Conservation (phyloP, 306 rosid genomes). For the Hylodesmum podocarpum region DNA sequence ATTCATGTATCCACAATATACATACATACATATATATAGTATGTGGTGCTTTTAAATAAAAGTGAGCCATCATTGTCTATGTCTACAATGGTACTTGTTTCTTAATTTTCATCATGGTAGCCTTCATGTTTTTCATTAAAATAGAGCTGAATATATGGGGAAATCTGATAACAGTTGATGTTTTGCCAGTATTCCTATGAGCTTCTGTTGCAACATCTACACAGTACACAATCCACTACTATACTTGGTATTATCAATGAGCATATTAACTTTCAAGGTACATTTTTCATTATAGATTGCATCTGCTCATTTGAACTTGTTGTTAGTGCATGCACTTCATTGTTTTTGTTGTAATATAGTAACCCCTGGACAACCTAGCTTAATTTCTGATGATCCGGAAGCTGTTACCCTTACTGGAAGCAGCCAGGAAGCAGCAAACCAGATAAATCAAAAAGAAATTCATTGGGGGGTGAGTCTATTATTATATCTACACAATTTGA, state of each 20-base stretch:
- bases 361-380: conserved; percentile 81
- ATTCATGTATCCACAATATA: background rate
- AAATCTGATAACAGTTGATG: conserved; percentile 26
- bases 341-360: conserved; percentile 46
- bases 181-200: conserved; percentile 83
- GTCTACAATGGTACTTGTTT: conserved; percentile 7
- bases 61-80: background rate
- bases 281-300: conserved; percentile 26
- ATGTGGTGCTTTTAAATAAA: background rate
- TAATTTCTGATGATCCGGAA: conserved; percentile 86
- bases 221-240: conserved; percentile 70
- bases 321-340: conserved; percentile 14
- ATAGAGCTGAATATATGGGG: conserved; percentile 1
- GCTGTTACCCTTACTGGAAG: conserved; percentile 79
- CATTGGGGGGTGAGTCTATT: conserved; percentile 90
- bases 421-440: conserved; percentile 85
- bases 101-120: background rate
- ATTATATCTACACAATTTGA: background rate
- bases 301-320: conserved; percentile 17
- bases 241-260: conserved; percentile 92
- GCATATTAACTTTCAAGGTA: conserved; percentile 93
- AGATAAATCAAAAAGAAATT: conserved; percentile 81
- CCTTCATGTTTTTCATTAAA: background rate
- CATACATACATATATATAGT: too few species aligned
- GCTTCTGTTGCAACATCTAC: conserved; percentile 90